Evolutionary conservation across 2,329 filamentous ascomycete species (phyloP), one percentile per base, ranked within the genome.

Genomic region (Alternaria longipes): DNA sequence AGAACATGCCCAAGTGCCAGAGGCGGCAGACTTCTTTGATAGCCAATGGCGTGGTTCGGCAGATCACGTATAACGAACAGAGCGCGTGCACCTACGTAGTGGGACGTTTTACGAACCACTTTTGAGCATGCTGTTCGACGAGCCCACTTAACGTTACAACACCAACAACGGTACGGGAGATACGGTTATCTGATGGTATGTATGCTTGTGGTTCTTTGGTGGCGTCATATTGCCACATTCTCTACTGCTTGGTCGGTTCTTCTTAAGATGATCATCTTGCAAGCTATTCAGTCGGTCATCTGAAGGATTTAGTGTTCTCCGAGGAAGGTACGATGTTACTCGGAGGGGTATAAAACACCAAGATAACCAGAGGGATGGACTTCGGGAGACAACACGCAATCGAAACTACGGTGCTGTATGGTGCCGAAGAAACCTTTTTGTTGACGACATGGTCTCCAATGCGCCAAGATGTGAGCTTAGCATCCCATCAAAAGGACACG

Each of bases 61-160:
- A 20, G 12, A 36, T 42, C 26, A 22, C 42, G n/a, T 36, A 36
- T 20, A 24, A 41, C 30, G 38, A 53, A 44, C 36, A 8, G 50
- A 18, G 42, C 42, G 42, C 45, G 18, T 61, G 49, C 49, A 44
- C 28, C 38, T 6, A 57, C 22, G 59, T 49, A 50, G 49, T 61
- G 59, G 20, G 12, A 54, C 59, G 26, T 38, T 11, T 38, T 28
- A 61, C 54, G 28, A 42, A 49, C 32, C 36, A 53, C 34, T 36
- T 24, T 54, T 5, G 22, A 26, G 24, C 54, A 49, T 47, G 34
- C n/a, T 49, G 20, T 56, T 46, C 46, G 41, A 26, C 36, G 24
- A 49, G 20, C 49, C 41, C 32, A 54, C 26, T 34, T 32, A 41
- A 3, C 1, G 42, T 44, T 9, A 53, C 12, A 47, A n/a, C 42